Percentiles rank a stretch among this genome's conserved stretches.
phyloP scores from a whole-genome alignment of 805 yeast species.

The Suhomyces sp. region DNA sequence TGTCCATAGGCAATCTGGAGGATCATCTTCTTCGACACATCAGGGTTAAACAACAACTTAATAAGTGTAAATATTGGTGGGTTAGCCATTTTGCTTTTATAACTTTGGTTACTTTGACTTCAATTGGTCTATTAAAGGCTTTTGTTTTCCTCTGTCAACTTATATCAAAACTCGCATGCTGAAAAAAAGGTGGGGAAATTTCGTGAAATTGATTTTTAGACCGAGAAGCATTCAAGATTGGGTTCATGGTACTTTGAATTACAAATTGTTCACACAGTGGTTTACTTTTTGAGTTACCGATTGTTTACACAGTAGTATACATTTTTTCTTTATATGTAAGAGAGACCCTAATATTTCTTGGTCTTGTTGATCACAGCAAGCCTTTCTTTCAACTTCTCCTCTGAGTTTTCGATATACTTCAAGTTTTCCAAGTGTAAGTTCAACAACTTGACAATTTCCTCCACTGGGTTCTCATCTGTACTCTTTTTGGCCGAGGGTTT shows the following conservation, averaged over 20 bases:
- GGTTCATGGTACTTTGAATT: not conserved
- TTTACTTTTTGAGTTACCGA: not conserved
- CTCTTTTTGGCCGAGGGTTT: conserved; percentile 18
- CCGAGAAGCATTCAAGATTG: not conserved
- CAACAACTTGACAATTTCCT: conserved; percentile 74
- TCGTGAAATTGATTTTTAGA: not conserved
- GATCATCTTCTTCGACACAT: conserved; percentile 37
- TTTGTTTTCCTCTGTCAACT: not conserved
- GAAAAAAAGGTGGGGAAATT: not conserved
- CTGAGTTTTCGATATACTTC: conserved; percentile 78
- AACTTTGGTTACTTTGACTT: not conserved
- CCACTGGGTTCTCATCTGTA: conserved; percentile 43
- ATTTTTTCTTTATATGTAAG: not conserved
- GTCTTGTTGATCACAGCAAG: conserved; percentile 37
- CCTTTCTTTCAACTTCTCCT: conserved; percentile 65
- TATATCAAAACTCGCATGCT: not conserved
- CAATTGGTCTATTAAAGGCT: not conserved
- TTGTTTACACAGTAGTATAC: not conserved
- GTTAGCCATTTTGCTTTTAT: conserved; percentile 14
- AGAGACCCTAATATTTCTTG: not conserved
- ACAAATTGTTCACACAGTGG: not conserved
- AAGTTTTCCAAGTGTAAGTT: conserved; percentile 88
- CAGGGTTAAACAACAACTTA: conserved; percentile 37
- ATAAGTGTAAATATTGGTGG: conserved; percentile 28
- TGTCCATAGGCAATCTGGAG: conserved; percentile 37